phyloP scores from a whole-genome alignment of 2,329 filamentous ascomycete species.

The Dactylonectria estremocensis region DNA sequence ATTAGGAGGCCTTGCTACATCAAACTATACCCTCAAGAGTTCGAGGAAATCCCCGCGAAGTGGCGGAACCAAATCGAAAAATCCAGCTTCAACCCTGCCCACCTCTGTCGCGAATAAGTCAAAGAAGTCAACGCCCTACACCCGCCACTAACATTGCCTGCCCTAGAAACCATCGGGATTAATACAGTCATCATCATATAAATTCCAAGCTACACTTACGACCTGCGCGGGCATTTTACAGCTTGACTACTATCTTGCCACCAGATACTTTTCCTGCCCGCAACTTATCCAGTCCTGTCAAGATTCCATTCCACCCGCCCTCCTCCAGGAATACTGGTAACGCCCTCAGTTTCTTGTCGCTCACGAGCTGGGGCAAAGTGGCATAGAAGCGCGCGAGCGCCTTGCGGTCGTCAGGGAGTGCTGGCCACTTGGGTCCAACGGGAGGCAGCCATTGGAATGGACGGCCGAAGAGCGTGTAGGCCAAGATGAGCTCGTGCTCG shows the following conservation, averaged over 20 bases:
- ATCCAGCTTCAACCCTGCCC: no score
- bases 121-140: no score
- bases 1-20: background rate
- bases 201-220: no score
- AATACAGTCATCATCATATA: no score
- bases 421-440: constrained; percentile 49
- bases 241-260: constrained; percentile 19
- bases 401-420: constrained; percentile 42
- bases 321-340: constrained; percentile 29
- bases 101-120: no score
- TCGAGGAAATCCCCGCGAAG: no score
- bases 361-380: constrained; percentile 28
- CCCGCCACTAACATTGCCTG: no score
- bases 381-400: constrained; percentile 43
- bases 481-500: constrained; percentile 42
- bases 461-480: constrained; percentile 44
- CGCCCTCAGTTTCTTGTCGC: constrained; percentile 31
- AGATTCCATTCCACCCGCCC: constrained; percentile 36
- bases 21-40: constrained; percentile 7
- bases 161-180: no score
- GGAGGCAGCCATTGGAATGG: constrained; percentile 46
- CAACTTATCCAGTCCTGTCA: constrained; percentile 18
- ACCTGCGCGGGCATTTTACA: no score
- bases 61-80: no score
- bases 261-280: constrained; percentile 12